Evolutionary conservation across 2,329 filamentous ascomycete genomes (phyloP), one percentile per base, ranked within the genome.

Genomic region (Talaromyces funiculosus): DNA sequence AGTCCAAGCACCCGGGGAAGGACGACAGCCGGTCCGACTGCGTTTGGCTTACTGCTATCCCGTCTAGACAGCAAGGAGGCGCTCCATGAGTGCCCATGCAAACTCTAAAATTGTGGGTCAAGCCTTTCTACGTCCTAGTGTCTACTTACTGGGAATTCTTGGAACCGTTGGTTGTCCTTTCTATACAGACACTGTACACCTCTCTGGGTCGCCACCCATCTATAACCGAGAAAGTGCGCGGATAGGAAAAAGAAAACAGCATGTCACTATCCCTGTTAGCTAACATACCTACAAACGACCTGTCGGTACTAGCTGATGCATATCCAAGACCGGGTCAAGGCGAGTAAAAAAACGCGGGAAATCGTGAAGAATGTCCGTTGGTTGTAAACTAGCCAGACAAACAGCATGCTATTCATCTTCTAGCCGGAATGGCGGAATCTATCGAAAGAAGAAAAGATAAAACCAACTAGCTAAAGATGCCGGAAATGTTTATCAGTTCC

Each of bases 1-100:
- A 22, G 60, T 49, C 60, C 26, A 55, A 47, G 43, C 60, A 53
- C 49, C 24, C 51, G 47, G 60, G 60, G 43, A 40, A 58, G 55
- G 55, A n/a, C 4, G 33, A 29, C 38, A 51, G 18, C 47, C 35
- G 29, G 24, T 29, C 60, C 54, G 31, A 18, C 33, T 40, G 26
- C 22, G 33, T 45, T 40, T 53, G 26, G 31, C 26, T 16, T 18
- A 33, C 20, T 51, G 35, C 38, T 35, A 33, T 49, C 38, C 43
- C 55, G 43, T 57, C 59, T 56, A 7, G 37, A 38, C 60, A 53
- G 60, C 55, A 61, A 61, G 60, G 60, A 58, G 47, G 55, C 16
- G 47, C 42, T 20, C 59, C 59, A 61, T 61, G 59, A 38, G 53
- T 53, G 26, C n/a, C 60, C 57, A 60, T 61, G 38, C 38, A 38